phyloP scores from a whole-genome alignment of 1,284 basidiomycete species.

The Heliocybe sulcata region DNA sequence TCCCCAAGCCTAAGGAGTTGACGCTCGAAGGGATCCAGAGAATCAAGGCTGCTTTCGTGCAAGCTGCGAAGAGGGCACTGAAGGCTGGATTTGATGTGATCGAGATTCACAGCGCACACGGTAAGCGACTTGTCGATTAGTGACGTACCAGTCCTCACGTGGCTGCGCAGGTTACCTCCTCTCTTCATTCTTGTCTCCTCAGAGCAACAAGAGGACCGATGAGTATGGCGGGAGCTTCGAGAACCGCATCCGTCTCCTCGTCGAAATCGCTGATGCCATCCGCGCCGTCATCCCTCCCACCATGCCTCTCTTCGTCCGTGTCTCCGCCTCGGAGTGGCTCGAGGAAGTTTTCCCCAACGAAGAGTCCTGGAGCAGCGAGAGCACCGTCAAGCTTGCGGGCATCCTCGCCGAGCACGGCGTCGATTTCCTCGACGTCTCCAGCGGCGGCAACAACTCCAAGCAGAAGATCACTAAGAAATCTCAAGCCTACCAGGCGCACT shows the following conservation, averaged over 20 bases:
- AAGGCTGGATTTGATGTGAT: slow-evolving; percentile 44
- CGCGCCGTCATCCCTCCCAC: slow-evolving; percentile 30
- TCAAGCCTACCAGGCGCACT: slow-evolving; percentile 16
- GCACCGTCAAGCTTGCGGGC: slow-evolving; percentile 40
- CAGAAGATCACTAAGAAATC: slow-evolving; percentile 18
- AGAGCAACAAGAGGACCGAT: slow-evolving; percentile 46
- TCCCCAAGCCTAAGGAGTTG: slow-evolving; percentile 47
- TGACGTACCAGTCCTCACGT: background rate
- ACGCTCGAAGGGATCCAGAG: slow-evolving; percentile 36
- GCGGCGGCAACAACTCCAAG: slow-evolving; percentile 38
- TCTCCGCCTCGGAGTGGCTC: slow-evolving; percentile 53
- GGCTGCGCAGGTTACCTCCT: slow-evolving; percentile 24
- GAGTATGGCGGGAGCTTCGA: slow-evolving; percentile 48
- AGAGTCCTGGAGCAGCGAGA: slow-evolving; percentile 45
- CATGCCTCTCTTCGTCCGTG: slow-evolving; percentile 40
- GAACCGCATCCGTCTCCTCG: slow-evolving; percentile 39
- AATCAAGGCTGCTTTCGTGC: slow-evolving; percentile 39
- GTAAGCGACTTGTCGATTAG: background rate
- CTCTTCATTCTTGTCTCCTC: slow-evolving; percentile 33
- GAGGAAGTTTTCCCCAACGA: slow-evolving; percentile 37
- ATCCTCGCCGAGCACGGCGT: slow-evolving; percentile 44
- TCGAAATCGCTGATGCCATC: slow-evolving; percentile 36
- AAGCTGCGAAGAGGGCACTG: slow-evolving; percentile 34
- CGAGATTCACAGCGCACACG: slow-evolving; percentile 52
- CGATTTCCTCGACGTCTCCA: slow-evolving; percentile 51